Conservation (phyloP, 2,329 filamentous ascomycete species). For the Chrysoporthe deuterocubensis region DNA sequence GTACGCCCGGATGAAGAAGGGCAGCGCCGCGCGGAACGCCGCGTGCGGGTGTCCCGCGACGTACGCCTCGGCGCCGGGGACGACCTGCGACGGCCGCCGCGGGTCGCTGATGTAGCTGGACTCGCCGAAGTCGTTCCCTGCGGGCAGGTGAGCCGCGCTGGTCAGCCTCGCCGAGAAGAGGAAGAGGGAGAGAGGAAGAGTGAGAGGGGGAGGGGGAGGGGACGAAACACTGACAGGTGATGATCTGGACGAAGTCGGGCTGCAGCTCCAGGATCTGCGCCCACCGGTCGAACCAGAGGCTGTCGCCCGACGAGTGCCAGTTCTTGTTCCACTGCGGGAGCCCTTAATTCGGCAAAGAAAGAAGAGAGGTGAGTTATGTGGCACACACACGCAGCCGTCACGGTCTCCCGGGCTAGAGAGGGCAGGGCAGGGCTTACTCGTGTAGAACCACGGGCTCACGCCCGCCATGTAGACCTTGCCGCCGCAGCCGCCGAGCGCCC, state of each 20-base stretch:
- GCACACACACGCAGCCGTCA: neutral
- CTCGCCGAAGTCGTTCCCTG: slow-evolving; percentile 63
- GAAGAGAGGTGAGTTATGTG: neutral
- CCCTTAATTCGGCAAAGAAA: neutral
- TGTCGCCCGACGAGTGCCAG: slow-evolving; percentile 59
- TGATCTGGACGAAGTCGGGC: slow-evolving; percentile 58
- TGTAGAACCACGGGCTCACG: slow-evolving; percentile 46
- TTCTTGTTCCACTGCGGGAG: slow-evolving; percentile 48
- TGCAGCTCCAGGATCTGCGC: slow-evolving; percentile 52
- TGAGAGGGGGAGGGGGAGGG: slow-evolving; percentile 4
- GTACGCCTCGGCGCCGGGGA: slow-evolving; percentile 52
- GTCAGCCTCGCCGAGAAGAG: neutral
- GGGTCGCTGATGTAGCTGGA: slow-evolving; percentile 61
- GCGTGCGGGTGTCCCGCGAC: slow-evolving; percentile 52
- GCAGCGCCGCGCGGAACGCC: slow-evolving; percentile 52
- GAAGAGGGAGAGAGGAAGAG: slow-evolving; percentile 25
- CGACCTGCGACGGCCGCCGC: slow-evolving; percentile 44
- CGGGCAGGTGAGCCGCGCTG: neutral
- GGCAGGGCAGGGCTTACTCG: slow-evolving; percentile 39
- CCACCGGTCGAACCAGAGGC: slow-evolving; percentile 62
- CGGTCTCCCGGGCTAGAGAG: neutral
- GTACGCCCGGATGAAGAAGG: slow-evolving; percentile 54
- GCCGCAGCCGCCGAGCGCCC: slow-evolving; percentile 34
- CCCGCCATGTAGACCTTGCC: slow-evolving; percentile 56
- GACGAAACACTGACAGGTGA: slow-evolving; percentile 48